Conservation (phyloP, 2,329 filamentous ascomycete genomes). For the Arthrobotrys sphaeroides region DNA sequence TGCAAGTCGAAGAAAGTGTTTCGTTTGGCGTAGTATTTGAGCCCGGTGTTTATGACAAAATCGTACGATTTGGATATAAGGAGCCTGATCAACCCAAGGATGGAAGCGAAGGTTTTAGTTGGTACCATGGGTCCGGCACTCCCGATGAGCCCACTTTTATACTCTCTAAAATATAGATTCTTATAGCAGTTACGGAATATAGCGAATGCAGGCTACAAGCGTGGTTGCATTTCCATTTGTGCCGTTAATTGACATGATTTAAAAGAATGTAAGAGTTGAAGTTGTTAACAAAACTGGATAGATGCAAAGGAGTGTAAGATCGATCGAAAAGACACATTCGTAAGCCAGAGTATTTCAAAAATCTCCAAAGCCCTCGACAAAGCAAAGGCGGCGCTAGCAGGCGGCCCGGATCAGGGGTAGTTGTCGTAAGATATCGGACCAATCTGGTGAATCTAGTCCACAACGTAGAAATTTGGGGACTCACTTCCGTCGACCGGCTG, state of each 20-base stretch:
- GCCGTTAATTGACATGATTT: too few relatives aligned
- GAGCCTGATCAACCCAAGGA: slow-evolving; percentile 5
- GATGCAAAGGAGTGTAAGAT: too few relatives aligned
- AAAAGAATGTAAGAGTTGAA: too few relatives aligned
- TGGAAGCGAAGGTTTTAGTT: not conserved
- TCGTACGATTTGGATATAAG: slow-evolving; percentile 8
- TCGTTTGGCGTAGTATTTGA: not conserved
- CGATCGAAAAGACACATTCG: too few relatives aligned
- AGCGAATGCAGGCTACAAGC: too few relatives aligned
- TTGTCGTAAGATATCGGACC: too few relatives aligned
- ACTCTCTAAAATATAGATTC: not conserved
- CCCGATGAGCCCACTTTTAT: not conserved
- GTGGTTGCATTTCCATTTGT: too few relatives aligned
- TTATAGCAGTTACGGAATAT: not conserved
- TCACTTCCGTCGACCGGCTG: slow-evolving; percentile 4
- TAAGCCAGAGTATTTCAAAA: too few relatives aligned
- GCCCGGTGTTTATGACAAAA: not conserved
- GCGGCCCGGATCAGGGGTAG: too few relatives aligned
- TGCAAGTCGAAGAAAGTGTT: slow-evolving; percentile 8
- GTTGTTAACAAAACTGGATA: too few relatives aligned
- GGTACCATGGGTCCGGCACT: not conserved
- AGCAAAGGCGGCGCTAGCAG: too few relatives aligned
- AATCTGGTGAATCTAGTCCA: not conserved
- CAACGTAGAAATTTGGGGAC: not conserved
- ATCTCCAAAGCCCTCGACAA: too few relatives aligned